Conservation (phyloP, 176 grass and related monocot genomes). For the Musa troglodytarum region DNA sequence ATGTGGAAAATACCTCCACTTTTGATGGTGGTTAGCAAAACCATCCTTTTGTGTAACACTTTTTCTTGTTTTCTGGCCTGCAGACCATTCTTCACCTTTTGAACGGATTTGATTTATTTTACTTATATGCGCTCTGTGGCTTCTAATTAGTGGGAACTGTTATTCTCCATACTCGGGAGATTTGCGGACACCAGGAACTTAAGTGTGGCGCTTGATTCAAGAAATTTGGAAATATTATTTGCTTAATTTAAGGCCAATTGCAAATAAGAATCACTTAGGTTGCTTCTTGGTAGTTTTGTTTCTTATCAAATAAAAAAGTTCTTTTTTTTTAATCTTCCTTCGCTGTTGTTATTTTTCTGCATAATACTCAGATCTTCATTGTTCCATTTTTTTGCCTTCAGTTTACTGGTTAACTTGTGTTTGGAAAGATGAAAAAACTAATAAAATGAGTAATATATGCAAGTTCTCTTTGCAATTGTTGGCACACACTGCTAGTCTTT, state of each 20-base stretch:
- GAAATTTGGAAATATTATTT: not conserved
- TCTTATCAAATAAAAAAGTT: not conserved
- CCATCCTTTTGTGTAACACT: not conserved
- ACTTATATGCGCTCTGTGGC: not conserved
- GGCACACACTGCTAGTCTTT: too few species aligned
- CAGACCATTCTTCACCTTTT: not conserved
- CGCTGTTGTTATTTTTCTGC: not conserved
- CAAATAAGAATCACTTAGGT: not conserved
- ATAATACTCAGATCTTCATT: too few species aligned
- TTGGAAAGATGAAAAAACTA: too few species aligned
- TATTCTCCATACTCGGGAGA: not conserved
- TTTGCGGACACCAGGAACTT: not conserved
- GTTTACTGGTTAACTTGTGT: too few species aligned
- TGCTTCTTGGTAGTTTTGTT: not conserved
- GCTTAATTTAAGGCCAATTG: not conserved
- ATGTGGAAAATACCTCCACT: not conserved
- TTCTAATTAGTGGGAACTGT: not conserved
- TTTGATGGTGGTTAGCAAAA: not conserved
- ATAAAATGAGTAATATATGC: too few species aligned
- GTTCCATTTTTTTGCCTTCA: too few species aligned
- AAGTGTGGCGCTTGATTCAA: not conserved
- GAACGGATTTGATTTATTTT: not conserved
- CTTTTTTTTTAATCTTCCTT: not conserved
- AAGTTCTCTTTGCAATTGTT: too few species aligned
- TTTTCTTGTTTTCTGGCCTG: slow-evolving; percentile 9